Conservation (phyloP, 768 basidiomycete genomes). For the Naematelia aurantialba region DNA sequence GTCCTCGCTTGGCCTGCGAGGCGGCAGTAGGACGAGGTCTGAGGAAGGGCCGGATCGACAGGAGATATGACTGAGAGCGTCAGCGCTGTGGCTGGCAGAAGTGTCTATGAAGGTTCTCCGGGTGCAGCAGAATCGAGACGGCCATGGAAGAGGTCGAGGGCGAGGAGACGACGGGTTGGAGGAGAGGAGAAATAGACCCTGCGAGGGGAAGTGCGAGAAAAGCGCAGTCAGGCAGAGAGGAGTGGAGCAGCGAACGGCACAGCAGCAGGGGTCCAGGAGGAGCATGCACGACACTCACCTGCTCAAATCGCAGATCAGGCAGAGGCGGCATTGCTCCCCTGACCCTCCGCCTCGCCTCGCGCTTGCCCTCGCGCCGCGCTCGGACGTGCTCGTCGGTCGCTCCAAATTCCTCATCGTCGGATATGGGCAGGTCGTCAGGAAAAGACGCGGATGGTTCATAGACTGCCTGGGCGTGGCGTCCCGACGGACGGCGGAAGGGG, state of each 20-base stretch:
- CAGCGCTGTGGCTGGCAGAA: no score
- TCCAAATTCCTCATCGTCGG: slow-evolving; percentile 7
- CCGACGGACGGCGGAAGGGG: slow-evolving; percentile 22
- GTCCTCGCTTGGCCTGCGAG: slow-evolving; percentile 17
- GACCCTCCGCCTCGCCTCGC: slow-evolving; percentile 32
- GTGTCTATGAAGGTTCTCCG: no score
- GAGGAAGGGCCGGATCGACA: slow-evolving; percentile 47
- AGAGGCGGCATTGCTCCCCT: slow-evolving; percentile 36
- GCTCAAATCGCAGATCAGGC: slow-evolving; percentile 48
- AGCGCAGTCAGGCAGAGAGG: neutral
- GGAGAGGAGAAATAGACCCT: no score
- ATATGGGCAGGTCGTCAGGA: slow-evolving; percentile 18
- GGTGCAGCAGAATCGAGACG: no score
- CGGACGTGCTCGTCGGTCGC: slow-evolving; percentile 5
- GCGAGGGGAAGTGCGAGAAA: neutral
- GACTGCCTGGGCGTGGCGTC: slow-evolving; percentile 40
- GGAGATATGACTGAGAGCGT: slow-evolving; percentile 42
- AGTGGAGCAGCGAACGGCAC: neutral
- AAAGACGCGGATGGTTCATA: slow-evolving; percentile 27
- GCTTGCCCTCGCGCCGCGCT: slow-evolving; percentile 14
- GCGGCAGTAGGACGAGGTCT: slow-evolving; percentile 27
- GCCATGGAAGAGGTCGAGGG: no score
- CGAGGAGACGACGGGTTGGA: no score
- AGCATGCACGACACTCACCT: slow-evolving; percentile 23
- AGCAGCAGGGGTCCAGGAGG: neutral